Evolutionary conservation across 345 rosid species (phyloP), one percentile per base, ranked within the genome.

Genomic region (Cardamine chenopodiifolia): DNA sequence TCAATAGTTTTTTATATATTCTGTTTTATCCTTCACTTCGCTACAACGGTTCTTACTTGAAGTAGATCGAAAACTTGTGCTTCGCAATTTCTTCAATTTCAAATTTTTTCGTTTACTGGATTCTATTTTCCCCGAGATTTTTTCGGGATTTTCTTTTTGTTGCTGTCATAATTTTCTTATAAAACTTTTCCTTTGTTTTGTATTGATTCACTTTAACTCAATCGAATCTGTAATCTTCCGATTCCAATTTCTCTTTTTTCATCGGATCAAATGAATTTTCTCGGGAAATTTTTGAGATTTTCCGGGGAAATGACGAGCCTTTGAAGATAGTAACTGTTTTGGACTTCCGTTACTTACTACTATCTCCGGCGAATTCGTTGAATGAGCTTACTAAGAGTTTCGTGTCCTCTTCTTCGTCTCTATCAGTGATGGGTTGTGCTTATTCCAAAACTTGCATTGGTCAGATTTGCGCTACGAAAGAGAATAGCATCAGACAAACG

Each of bases 391-490:
- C 57, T 42, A 29, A 52, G 56, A 58, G 60, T 54, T 73, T 47
- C 31, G 49, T 39, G 39, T 32, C 65, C 13, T 20, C 45, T 15
- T 35, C 48, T 8, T 58, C 45, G 14, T 73, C 59, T 53, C 32
- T 70, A 74, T 53, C 68, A 77, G 83, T 79, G 34, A 95, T 95
- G 99, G 99, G 99, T 54, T 95, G 99, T 71, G 93, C 87, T 37
- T 90, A 95, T 78, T 95, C 99, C 17, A 86, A 96, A 78, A 88
- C 91, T 61, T 95, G 99, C 77, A 92, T 95, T 62, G 97, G 99
- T 71, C 91, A 90, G 83, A 89, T 87, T 72, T 90, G 97, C 72
- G 80, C 81, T 4, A 91, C 96, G n/a, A 88, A 80, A 73, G 91
- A 85, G 25, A 80, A 73, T 2, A 79, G 85, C 58, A 64, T 82